These are phyloP conservation scores for Neoboletus subvelutipes DNA, from an alignment of 768 basidiomycete genomes.

Conservation along the genomic window DNA sequence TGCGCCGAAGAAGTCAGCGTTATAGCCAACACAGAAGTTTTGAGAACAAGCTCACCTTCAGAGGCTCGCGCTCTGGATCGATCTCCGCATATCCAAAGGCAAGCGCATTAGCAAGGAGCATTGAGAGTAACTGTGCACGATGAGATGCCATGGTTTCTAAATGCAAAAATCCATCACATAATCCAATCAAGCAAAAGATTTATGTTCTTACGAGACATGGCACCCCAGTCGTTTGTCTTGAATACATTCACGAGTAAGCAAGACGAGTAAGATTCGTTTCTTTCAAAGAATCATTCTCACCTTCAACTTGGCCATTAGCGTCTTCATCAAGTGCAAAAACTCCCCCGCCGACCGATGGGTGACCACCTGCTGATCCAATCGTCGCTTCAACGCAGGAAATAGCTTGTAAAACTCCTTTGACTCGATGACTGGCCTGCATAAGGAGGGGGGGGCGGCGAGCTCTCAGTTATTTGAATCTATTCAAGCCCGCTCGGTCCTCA, in stretches of 20 bases:
- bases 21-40: fast-evolving
- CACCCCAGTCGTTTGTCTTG: conserved; percentile 64
- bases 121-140: conserved; percentile 44
- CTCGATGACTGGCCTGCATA: conserved; percentile 52
- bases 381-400: conserved; percentile 47
- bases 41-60: conserved; percentile 42
- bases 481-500: neutral
- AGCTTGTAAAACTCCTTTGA: conserved; percentile 58
- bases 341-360: conserved; percentile 53
- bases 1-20: conserved; percentile 14
- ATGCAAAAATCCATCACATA: neutral
- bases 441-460: neutral
- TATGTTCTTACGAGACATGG: conserved; percentile 52
- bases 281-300: conserved; percentile 26
- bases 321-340: conserved; percentile 58
- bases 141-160: conserved; percentile 50
- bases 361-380: conserved; percentile 46
- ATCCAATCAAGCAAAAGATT: fast-evolving
- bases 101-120: conserved; percentile 47
- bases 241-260: neutral
- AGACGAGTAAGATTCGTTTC: neutral
- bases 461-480: neutral
- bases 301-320: conserved; percentile 69
- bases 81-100: conserved; percentile 46
- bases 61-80: conserved; percentile 44